These are phyloP conservation scores for Diaporthe longicolla DNA, from an alignment of 2,329 filamentous ascomycete species.

Conservation along the genomic window DNA sequence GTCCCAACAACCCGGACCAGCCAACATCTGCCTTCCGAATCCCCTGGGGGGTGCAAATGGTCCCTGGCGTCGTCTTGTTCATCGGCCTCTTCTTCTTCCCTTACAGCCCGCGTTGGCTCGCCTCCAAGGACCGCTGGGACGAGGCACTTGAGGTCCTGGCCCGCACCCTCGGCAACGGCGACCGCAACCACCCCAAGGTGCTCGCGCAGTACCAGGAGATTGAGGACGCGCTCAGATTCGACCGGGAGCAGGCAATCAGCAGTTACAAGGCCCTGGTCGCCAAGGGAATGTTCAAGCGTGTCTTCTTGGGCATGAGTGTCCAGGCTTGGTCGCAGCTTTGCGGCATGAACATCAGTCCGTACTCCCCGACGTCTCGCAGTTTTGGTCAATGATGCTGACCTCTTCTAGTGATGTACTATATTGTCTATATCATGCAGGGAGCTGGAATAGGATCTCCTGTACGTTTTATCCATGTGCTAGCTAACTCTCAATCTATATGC, in stretches of 20 bases:
- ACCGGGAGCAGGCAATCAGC: conserved; percentile 65
- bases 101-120: conserved; percentile 78
- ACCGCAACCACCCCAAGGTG: conserved; percentile 70
- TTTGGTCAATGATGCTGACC: not conserved
- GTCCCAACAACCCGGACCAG: conserved; percentile 65
- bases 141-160: conserved; percentile 73
- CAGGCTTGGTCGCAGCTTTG: conserved; percentile 73
- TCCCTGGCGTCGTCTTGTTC: conserved; percentile 67
- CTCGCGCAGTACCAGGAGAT: conserved; percentile 75
- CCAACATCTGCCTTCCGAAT: conserved; percentile 69
- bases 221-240: conserved; percentile 66
- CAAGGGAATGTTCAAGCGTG: conserved; percentile 68
- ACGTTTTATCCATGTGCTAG: not conserved
- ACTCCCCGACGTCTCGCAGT: not conserved
- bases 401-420: conserved; percentile 58
- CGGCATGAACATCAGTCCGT: conserved; percentile 71
- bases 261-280: conserved; percentile 64
- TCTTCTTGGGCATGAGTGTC: conserved; percentile 69
- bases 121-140: conserved; percentile 76
- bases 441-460: conserved; percentile 67
- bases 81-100: conserved; percentile 72
- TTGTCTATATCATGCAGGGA: conserved; percentile 72
- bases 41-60: conserved; percentile 73
- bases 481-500: not conserved
- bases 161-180: conserved; percentile 69